A percentile compares a stretch with the other conserved stretches of the same genome.
Evolutionary conservation across 257 asterid genomes (phyloP).

Genomic region (Gentiana macrophylla): DNA sequence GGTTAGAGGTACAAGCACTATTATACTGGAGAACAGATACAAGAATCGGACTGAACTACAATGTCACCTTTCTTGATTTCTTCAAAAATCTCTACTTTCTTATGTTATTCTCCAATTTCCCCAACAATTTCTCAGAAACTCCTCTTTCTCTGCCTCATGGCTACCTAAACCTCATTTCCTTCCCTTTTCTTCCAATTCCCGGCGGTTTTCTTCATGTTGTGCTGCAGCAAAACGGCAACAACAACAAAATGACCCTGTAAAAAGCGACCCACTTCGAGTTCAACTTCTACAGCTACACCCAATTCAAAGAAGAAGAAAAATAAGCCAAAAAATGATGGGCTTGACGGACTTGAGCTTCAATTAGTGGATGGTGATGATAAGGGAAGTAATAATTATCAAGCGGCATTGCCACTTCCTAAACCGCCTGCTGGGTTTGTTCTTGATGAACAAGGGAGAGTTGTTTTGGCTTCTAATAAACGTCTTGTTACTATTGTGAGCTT

Average conservation of each 20-base stretch:
- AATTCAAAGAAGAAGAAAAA: constrained; percentile 17
- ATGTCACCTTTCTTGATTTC: not conserved
- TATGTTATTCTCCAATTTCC: constrained; percentile 7
- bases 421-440: constrained; percentile 95
- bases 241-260: constrained; percentile 27
- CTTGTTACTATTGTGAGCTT: constrained; percentile 65
- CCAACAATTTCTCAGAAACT: constrained; percentile 10
- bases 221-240: constrained; percentile 15
- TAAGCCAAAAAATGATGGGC: constrained; percentile 8
- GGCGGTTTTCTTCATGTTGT: constrained; percentile 16
- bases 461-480: constrained; percentile 78
- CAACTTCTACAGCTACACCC: not conserved
- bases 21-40: no score
- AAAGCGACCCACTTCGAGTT: constrained; percentile 20
- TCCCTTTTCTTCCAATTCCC: not conserved
- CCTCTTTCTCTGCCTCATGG: constrained; percentile 4
- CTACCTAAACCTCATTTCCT: not conserved
- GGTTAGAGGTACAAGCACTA: no score
- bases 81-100: constrained; percentile 7
- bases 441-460: constrained; percentile 78
- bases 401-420: constrained; percentile 64
- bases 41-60: no score
- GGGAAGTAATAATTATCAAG: constrained; percentile 12
- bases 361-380: constrained; percentile 10
- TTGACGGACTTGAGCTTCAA: constrained; percentile 9